Evolutionary conservation across 2,329 filamentous ascomycete genomes (phyloP), one percentile per base, ranked within the genome.

Genomic region (Phialocephala subalpina): DNA sequence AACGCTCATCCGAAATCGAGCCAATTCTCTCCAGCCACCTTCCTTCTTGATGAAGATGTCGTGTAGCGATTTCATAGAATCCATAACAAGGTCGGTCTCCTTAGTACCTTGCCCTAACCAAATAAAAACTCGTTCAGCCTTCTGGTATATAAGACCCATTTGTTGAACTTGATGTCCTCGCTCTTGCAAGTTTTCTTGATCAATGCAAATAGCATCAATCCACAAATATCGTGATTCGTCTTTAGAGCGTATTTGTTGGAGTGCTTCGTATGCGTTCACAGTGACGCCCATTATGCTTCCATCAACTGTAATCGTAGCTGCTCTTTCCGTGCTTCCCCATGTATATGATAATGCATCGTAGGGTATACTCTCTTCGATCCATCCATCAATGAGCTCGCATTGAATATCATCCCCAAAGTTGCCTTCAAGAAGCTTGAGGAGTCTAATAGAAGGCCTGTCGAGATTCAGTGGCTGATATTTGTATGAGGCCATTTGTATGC

Each of bases 131-230:
- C 27, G 29, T 40, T 68, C 58, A 58, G 67, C 67, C 35, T 63
- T 33, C n/a, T 56, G 64, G 57, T 71, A 75, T n/a, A 74, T 67
- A 14, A 59, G 12, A 22, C 66, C 60, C 73, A 73, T 75, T 22
- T 69, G 64, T 12, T 63, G 65, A 12, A 73, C 69, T 49, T 75
- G 73, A n/a, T 64, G 55, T 16, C 60, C 60, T 36, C 66, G 62
- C 57, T 74, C 73, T 20, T 55, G 35, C 2, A 60, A 29, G 27
- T 64, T 60, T 29, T 20, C 25, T 55, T 73, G 72, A 57, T 73
- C 27, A 18, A 53, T 53, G 25, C 49, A 53, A 12, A 53, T 53
- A 9, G 22, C 49, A 18, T 53, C 49, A 27, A 33, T 18, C 49
- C 49, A 53, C 12, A 53, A 18, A 58, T 35, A 42, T 3, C 27